Evolutionary conservation across 2,329 filamentous ascomycete genomes (phyloP).

Genomic region (Aspergillus proliferans): DNA sequence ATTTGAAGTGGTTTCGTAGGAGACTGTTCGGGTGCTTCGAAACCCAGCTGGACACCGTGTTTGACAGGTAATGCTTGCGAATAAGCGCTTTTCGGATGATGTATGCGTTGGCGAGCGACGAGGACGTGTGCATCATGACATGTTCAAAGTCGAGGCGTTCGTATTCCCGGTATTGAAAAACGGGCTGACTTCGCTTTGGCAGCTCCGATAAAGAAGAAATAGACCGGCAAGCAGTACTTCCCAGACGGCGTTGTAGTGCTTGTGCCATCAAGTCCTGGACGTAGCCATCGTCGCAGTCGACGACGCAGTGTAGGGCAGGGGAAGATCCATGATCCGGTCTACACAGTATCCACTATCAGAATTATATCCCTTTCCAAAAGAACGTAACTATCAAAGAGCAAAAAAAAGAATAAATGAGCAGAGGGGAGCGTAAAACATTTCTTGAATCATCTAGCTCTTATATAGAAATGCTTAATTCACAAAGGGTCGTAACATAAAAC

Average conservation of each 20-base stretch:
- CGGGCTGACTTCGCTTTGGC: slow-evolving; percentile 39
- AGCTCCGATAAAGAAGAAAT: slow-evolving; percentile 48
- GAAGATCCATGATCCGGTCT: slow-evolving; percentile 33
- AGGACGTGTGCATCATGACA: slow-evolving; percentile 55
- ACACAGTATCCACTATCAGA: slow-evolving; percentile 31
- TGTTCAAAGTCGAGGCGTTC: slow-evolving; percentile 81
- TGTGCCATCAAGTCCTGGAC: slow-evolving; percentile 77
- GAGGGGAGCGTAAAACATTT: slow-evolving; percentile 7
- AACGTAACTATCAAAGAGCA: slow-evolving; percentile 4
- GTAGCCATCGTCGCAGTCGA: slow-evolving; percentile 83
- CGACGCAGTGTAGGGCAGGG: slow-evolving; percentile 58
- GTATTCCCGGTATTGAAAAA: slow-evolving; percentile 80
- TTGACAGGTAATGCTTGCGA: slow-evolving; percentile 86
- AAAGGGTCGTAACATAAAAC: slow-evolving; percentile 13
- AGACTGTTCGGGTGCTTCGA: slow-evolving; percentile 71
- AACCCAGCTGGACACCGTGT: slow-evolving; percentile 77
- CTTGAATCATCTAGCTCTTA: slow-evolving; percentile 4
- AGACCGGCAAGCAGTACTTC: slow-evolving; percentile 49
- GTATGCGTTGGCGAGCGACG: slow-evolving; percentile 76
- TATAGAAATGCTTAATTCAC: not conserved
- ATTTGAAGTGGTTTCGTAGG: slow-evolving; percentile 65
- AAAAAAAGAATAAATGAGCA: slow-evolving; percentile 9
- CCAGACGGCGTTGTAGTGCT: slow-evolving; percentile 61
- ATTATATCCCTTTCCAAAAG: slow-evolving; percentile 9
- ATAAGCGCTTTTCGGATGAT: slow-evolving; percentile 95